phyloP scores from a whole-genome alignment of 495 filamentous ascomycete genomes.

The Aspergillus ellipticus region DNA sequence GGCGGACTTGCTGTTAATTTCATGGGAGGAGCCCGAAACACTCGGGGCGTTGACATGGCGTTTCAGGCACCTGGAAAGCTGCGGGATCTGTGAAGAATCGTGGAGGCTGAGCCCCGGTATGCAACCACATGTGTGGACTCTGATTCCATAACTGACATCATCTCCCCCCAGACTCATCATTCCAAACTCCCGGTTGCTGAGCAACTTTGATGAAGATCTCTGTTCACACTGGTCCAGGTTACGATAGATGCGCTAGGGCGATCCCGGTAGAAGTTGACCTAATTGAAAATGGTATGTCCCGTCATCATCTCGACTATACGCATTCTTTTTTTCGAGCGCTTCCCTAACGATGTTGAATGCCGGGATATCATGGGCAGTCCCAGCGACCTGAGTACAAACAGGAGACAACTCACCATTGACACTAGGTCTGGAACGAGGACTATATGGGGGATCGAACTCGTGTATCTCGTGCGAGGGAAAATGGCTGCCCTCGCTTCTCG shows the following conservation, averaged over 20 bases:
- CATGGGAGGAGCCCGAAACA: background rate
- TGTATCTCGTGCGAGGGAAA: background rate
- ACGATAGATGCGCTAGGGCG: background rate
- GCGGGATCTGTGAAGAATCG: background rate
- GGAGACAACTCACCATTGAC: background rate
- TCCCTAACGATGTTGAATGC: background rate
- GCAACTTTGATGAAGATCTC: constrained; percentile 1
- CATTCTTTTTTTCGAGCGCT: background rate
- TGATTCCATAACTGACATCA: too few species aligned
- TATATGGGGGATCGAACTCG: background rate
- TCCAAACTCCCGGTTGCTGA: background rate
- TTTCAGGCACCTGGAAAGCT: background rate
- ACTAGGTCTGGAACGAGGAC: background rate
- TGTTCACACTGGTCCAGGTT: background rate
- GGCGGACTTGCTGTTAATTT: background rate
- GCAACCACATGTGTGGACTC: background rate
- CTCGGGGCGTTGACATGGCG: background rate
- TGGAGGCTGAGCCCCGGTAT: background rate
- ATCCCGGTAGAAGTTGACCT: background rate
- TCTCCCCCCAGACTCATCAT: background rate
- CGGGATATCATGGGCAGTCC: background rate
- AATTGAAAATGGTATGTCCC: constrained; percentile 1
- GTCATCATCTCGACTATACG: too few species aligned
- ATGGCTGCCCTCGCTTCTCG: background rate
- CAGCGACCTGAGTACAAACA: background rate